Conservation (phyloP, 2,329 filamentous ascomycete species). For the Thelonectria olida region DNA sequence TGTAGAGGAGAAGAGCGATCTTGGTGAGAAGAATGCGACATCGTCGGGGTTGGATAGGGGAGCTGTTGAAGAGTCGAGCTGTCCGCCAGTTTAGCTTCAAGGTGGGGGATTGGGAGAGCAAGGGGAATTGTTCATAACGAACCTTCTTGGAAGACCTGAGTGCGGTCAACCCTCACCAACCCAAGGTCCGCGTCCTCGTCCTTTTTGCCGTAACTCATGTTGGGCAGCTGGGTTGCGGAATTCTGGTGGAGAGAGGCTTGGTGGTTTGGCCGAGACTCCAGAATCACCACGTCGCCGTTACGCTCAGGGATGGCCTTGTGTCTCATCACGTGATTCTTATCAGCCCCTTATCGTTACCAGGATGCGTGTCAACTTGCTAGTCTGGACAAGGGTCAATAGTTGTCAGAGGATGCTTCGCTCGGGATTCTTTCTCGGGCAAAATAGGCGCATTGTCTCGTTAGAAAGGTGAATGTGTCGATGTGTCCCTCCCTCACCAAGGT, state of each 20-base stretch:
- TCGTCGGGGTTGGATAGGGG: slow-evolving; percentile 94
- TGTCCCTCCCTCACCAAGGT: background rate
- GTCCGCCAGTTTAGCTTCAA: slow-evolving; percentile 49
- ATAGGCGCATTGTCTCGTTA: no score
- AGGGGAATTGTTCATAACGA: slow-evolving; percentile 47
- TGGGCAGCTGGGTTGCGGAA: slow-evolving; percentile 55
- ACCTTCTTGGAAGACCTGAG: slow-evolving; percentile 99
- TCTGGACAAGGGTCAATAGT: background rate
- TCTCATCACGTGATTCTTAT: slow-evolving; percentile 47
- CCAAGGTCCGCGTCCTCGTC: slow-evolving; percentile 96
- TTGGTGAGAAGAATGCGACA: slow-evolving; percentile 98
- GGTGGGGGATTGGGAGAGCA: slow-evolving; percentile 38
- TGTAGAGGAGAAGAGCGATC: slow-evolving; percentile 95
- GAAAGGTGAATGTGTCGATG: background rate
- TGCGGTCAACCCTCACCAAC: slow-evolving; percentile 97
- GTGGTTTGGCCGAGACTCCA: slow-evolving; percentile 43
- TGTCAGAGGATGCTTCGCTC: background rate
- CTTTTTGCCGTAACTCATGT: slow-evolving; percentile 98
- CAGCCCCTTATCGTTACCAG: slow-evolving; percentile 36
- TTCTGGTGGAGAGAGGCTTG: slow-evolving; percentile 46
- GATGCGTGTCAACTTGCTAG: slow-evolving; percentile 40
- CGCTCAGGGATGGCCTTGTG: slow-evolving; percentile 45
- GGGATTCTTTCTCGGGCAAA: background rate
- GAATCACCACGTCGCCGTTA: slow-evolving; percentile 53
- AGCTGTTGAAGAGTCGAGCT: slow-evolving; percentile 98